Conservation (phyloP, 202 grass and related monocot genomes). For the Carex sylvatica region DNA sequence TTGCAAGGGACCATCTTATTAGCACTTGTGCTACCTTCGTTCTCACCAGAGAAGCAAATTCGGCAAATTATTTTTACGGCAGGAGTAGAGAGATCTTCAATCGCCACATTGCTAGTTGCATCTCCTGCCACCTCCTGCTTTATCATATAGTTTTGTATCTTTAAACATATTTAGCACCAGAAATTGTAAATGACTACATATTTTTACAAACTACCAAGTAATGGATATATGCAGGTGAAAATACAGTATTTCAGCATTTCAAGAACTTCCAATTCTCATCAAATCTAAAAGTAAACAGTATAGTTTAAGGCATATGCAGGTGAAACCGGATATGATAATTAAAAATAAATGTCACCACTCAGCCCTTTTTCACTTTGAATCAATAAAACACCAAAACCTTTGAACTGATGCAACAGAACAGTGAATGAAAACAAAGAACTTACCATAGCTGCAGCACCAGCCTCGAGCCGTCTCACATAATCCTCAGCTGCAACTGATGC, state of each 20-base stretch:
- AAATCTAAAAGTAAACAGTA: background rate
- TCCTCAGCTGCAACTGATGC: constrained; percentile 66
- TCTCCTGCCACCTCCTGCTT: constrained; percentile 64
- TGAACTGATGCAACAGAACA: background rate
- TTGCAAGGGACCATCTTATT: constrained; percentile 96
- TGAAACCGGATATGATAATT: background rate
- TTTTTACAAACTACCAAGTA: background rate
- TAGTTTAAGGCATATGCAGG: background rate
- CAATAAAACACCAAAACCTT: constrained; percentile 10
- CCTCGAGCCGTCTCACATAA: constrained; percentile 61
- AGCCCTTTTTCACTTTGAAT: constrained; percentile 34
- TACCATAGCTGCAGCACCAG: constrained; percentile 21
- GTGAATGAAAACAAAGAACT: constrained; percentile 11
- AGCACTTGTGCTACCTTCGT: constrained; percentile 78
- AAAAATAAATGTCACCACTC: background rate
- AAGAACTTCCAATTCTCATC: background rate
- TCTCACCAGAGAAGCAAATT: constrained; percentile 86
- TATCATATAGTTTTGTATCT: constrained; percentile 6
- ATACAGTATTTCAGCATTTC: background rate
- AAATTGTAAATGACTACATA: background rate
- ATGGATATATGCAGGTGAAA: background rate
- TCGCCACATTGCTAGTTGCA: constrained; percentile 28
- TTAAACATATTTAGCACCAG: constrained; percentile 11
- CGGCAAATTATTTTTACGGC: constrained; percentile 83
- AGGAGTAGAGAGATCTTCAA: constrained; percentile 59